Conservation (phyloP, 352 stramenopile species). For the Pilasporangium apinafurcum region DNA sequence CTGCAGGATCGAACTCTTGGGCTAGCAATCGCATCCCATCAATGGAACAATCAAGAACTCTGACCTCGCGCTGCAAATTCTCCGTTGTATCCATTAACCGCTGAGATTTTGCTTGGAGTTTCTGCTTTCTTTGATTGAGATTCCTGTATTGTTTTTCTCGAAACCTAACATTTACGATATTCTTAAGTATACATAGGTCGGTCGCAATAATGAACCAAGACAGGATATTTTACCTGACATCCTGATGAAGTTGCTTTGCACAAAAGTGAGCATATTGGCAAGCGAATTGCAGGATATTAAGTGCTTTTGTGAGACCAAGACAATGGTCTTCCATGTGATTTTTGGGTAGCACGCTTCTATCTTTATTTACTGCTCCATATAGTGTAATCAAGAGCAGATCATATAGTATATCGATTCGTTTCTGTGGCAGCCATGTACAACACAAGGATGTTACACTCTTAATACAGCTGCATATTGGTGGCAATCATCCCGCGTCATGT, state of each 20-base stretch:
- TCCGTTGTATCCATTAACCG: constrained; percentile 6
- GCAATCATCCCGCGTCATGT: too few relatives aligned
- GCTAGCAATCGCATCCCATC: constrained; percentile 36
- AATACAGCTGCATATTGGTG: too few relatives aligned
- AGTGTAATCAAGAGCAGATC: constrained; percentile 32
- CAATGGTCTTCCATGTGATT: not conserved
- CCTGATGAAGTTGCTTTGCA: constrained; percentile 18
- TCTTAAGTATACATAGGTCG: not conserved
- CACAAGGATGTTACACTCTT: too few relatives aligned
- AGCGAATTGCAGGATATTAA: constrained; percentile 47
- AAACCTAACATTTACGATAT: constrained; percentile 2
- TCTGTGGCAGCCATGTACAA: not conserved
- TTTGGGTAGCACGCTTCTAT: not conserved
- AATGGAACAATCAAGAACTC: constrained; percentile 23
- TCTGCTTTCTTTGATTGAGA: not conserved
- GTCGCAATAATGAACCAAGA: not conserved
- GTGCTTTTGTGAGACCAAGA: constrained; percentile 11
- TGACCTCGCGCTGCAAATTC: constrained; percentile 19
- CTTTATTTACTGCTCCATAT: constrained; percentile 8
- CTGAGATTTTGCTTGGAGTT: constrained; percentile 5
- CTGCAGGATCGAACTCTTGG: constrained; percentile 22
- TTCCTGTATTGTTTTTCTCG: constrained; percentile 2
- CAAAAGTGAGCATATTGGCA: constrained; percentile 61
- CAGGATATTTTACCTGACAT: constrained; percentile 16
- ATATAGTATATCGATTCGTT: constrained; percentile 17